Evolutionary conservation across 345 rosid species (phyloP), one percentile per base, ranked within the genome.

Genomic region (Lepidium africanum): DNA sequence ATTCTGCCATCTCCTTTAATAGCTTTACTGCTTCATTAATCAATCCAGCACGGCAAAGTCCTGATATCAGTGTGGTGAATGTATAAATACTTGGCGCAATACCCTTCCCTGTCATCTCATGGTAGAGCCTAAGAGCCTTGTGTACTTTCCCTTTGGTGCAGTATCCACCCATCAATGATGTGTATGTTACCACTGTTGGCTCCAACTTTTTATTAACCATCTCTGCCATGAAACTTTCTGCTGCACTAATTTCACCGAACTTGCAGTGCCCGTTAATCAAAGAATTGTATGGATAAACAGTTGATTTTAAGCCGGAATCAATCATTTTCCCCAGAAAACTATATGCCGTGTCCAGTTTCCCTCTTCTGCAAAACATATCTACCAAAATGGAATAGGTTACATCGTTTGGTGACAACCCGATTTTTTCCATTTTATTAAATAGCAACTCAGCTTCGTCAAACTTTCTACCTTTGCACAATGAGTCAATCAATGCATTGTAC

Each of bases 51-150:
- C 69, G 84, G 67, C 85, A 88, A 33, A 91, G 89, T 64, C 91
- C 88, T 1, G 83, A 82, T 63, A 94, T 78, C 53, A 94, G 88
- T 23, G 92, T 78, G 54, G 95, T 84, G 55, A 68, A 89, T 21
- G 95, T 94, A 67, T 85, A 83, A 2, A 63, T 69, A 76, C 85
- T 94, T 0, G 96, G 83, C 3, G 80, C 79, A 51, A 89, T 84
- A 46, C 86, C 91, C 71, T 90, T 91, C 47, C 84, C 84, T 4
- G 81, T 86, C 99, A 94, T 94, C 79, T 89, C 96, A 70, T 86
- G 82, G 71, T 84, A 94, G 48, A 87, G 81, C 69, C 85, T 76
- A 42, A 87, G 87, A 45, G 97, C 97, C 70, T 82, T 71, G 0
- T 79, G 70, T 61, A 79, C 19, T 30, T 85, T 63, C 63, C 91